These are phyloP conservation scores for Candida krabiensis DNA, from an alignment of 805 yeast species.

Conservation along the genomic window DNA sequence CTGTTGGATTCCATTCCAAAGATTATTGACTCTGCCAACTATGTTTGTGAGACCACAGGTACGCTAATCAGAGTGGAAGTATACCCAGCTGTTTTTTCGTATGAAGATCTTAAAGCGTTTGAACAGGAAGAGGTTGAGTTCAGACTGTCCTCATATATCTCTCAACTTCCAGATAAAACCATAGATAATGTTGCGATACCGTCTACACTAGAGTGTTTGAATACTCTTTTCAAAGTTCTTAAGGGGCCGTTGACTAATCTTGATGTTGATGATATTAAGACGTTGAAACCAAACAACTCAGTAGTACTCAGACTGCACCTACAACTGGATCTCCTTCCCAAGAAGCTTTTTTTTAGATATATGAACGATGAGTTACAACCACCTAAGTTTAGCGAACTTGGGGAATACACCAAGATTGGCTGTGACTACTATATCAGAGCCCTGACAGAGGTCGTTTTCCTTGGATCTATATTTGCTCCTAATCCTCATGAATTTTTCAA, in stretches of 20 bases:
- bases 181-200: constrained; percentile 38
- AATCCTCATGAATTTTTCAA: constrained; percentile 23
- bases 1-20: constrained; percentile 32
- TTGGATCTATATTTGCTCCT: constrained; percentile 33
- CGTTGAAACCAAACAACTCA: constrained; percentile 50
- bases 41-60: constrained; percentile 44
- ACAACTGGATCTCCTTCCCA: constrained; percentile 51
- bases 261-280: constrained; percentile 47
- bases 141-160: constrained; percentile 44
- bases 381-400: constrained; percentile 29
- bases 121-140: constrained; percentile 49
- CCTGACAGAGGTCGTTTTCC: constrained; percentile 50
- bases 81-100: constrained; percentile 48
- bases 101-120: constrained; percentile 46
- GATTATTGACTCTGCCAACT: constrained; percentile 47
- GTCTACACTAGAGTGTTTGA: constrained; percentile 55
- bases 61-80: constrained; percentile 54
- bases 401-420: constrained; percentile 19
- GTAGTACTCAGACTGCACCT: constrained; percentile 56
- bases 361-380: constrained; percentile 32
- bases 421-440: constrained; percentile 56
- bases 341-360: constrained; percentile 46
- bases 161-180: constrained; percentile 15
- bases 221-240: constrained; percentile 60
- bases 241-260: constrained; percentile 60